Evolutionary conservation across 2,329 filamentous ascomycete species (phyloP), one percentile per base, ranked within the genome.

Genomic region (Sporothrix curviconia): DNA sequence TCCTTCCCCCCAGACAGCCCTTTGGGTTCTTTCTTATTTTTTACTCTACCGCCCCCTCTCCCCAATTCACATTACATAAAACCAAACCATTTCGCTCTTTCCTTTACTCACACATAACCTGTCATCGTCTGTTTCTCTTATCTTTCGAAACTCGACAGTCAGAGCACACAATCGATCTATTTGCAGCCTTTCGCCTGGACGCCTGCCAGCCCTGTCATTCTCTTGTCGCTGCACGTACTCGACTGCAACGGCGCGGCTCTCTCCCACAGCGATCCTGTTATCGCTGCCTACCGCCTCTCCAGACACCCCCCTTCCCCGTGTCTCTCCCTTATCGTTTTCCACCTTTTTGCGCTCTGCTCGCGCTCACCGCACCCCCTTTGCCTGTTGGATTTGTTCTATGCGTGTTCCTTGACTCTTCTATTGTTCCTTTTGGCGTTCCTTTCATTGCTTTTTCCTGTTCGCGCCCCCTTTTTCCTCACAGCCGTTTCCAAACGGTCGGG

Each of bases 21-120:
- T 51, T 51, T 51, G 22, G 15, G n/a, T 42, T 14, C 28, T 19
- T 40, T 28, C 8, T 24, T 28, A 17, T 54, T 36, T 43, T 36
- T 30, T 8, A 7, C 24, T 7, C 24, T 14, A 2, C 14, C 50
- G 43, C 49, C 34, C 66, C 63, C 64, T 59, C 54, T 56, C 57
- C 62, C 63, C 61, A 65, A 67, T 73, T 75, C 71, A 67, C 72
- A 75, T 76, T 76, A 76, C 74, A 75, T 76, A 76, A 76, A 76
- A 74, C 70, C 71, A 71, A 67, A 69, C 67, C 68, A 67, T 71
- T 71, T 71, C 69, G 66, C 65, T 64, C 68, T 71, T 69, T 68
- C 63, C 67, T 70, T 71, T 72, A 70, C 72, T 70, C 71, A 71
- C 68, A 69, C 68, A 58, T 68, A 70, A 68, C 70, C 70, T 72